Base-by-base conservation (phyloP, 805 yeast genomes). In the Kodamaea fukazawae region DNA sequence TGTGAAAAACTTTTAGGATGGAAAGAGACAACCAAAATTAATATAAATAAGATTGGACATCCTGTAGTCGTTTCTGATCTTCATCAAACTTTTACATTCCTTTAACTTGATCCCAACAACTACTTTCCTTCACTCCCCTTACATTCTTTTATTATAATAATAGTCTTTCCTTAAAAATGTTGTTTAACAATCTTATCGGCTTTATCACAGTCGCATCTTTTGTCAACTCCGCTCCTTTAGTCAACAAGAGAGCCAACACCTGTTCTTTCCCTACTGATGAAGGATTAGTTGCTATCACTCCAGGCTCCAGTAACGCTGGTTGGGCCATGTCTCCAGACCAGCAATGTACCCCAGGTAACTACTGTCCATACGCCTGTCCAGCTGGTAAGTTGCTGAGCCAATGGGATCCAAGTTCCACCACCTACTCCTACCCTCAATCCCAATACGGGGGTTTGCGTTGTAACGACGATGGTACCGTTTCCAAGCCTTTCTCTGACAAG, bases 361-460 rank as follows among this genome's bases (percentile, higher is more conserved):
- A 81, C 76, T 88, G 96, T 62, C 96, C 95, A 22, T 89, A 83
- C 60, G 96, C 96, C 12, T 88, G 96, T 58, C 80, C 88, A 12
- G 85, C 96, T 29, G 96, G 96, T 43, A 78, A 85, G 60, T 61
- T 88, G 40, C 81, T 83, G 83, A 86, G 81, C 22, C 96, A 88
- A 63, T 88, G 96, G 96, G 93, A 89, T 55, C 79, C 88, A 4
- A 46, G 59, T 4, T 83, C 81, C 27, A 86, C 86, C n/a, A 48
- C 79, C 8, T 88, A 87, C 65, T 51, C 81, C 5, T 84, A 83
- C 58, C 95, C 96, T 15, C 73, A 77, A 28, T 85, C 95, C 2
- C 81, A 77, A 67, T 65, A 86, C 54, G 96, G 96, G 52, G 96
- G 96, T 8, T 61, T 88, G 41, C 76, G 76, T 63, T 88, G 96